Evolutionary conservation across 2,329 filamentous ascomycete genomes (phyloP).

Genomic region (Monilinia aucupariae): DNA sequence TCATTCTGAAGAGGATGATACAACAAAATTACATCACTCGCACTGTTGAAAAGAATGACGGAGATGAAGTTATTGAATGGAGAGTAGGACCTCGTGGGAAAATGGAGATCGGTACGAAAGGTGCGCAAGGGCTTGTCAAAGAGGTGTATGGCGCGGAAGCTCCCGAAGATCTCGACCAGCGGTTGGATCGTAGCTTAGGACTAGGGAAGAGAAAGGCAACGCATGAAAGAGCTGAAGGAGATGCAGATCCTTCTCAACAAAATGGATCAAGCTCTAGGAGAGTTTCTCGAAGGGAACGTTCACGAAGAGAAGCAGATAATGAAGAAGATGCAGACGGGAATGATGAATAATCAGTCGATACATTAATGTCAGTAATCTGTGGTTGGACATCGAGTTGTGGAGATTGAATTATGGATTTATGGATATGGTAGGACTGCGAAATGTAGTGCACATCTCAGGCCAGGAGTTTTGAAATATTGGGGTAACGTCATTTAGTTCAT

Average conservation of each 20-base stretch:
- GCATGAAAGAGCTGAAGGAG: constrained; percentile 23
- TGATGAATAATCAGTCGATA: not conserved
- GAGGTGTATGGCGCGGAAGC: constrained; percentile 50
- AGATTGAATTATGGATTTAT: not conserved
- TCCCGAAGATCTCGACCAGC: constrained; percentile 51
- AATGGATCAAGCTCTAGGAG: constrained; percentile 17
- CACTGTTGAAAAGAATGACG: constrained; percentile 61
- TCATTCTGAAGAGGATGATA: constrained; percentile 66
- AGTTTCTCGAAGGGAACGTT: not conserved
- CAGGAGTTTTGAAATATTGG: not conserved
- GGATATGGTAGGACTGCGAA: not conserved
- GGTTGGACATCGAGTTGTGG: not conserved
- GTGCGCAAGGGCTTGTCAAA: constrained; percentile 65
- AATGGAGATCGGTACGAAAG: constrained; percentile 74
- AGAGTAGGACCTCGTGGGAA: constrained; percentile 79
- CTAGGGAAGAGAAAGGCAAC: constrained; percentile 37
- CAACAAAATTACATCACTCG: constrained; percentile 80
- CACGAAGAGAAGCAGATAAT: not conserved
- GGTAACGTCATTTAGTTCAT: not conserved
- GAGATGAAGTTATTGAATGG: constrained; percentile 75
- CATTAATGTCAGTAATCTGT: not conserved
- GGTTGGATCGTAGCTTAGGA: constrained; percentile 57
- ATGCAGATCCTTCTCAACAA: constrained; percentile 22
- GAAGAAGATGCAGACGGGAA: too few species aligned
- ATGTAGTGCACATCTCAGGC: not conserved